These are phyloP conservation scores for Scutellaria baicalensis DNA, from an alignment of 257 asterid species.

Conservation along the genomic window DNA sequence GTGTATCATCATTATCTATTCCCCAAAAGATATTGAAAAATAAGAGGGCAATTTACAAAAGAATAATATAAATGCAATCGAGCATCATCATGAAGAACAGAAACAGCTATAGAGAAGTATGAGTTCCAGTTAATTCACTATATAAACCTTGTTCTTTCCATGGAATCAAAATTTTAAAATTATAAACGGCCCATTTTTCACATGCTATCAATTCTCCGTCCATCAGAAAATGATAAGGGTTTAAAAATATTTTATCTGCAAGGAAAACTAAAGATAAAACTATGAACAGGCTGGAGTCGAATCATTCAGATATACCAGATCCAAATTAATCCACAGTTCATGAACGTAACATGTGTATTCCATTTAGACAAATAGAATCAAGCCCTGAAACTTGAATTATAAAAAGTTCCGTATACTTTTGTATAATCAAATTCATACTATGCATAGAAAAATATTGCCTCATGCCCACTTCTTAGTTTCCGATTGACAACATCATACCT, in stretches of 20 bases:
- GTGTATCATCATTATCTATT: constrained; percentile 62
- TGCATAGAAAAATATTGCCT: neutral
- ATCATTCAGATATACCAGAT: neutral
- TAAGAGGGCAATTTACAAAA: constrained; percentile 2
- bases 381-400: neutral
- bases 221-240: neutral
- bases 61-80: neutral
- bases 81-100: neutral
- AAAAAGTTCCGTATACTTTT: neutral
- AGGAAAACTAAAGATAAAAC: neutral
- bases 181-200: neutral
- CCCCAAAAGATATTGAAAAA: constrained; percentile 4
- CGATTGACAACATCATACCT: neutral
- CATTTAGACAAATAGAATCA: neutral
- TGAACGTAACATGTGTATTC: neutral
- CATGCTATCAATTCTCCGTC: constrained; percentile 2
- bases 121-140: neutral
- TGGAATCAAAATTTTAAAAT: no score
- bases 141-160: neutral
- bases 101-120: neutral
- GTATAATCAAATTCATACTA: neutral
- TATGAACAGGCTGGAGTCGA: neutral
- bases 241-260: neutral
- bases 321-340: neutral
- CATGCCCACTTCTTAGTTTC: neutral